phyloP scores from a whole-genome alignment of 495 filamentous ascomycete species.

The Aspergillus bertholletiae region DNA sequence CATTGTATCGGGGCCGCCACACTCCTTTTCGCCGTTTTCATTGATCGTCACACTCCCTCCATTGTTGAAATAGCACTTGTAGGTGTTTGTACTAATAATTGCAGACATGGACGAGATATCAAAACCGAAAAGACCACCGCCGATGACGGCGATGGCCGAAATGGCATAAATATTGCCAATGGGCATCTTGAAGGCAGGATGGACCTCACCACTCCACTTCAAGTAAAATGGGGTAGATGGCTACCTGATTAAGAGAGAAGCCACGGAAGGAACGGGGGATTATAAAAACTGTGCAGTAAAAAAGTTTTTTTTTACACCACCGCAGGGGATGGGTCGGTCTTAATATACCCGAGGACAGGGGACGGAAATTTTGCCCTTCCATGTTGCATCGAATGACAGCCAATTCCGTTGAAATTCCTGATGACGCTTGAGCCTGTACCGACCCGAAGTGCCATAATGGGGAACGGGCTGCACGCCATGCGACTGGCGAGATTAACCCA shows the following conservation, averaged over 20 bases:
- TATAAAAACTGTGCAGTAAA: conserved; percentile 5
- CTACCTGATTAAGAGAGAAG: background rate
- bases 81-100: conserved; percentile 56
- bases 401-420: conserved; percentile 2
- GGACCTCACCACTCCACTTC: background rate
- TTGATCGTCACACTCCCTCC: conserved; percentile 23
- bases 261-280: background rate
- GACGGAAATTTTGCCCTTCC: background rate
- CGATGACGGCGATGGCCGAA: conserved; percentile 70
- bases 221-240: background rate
- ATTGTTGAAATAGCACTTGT: conserved; percentile 66
- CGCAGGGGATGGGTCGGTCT: background rate
- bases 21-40: conserved; percentile 24
- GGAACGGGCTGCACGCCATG: background rate
- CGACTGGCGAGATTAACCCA: conserved; percentile 6
- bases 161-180: conserved; percentile 71
- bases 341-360: conserved; percentile 5
- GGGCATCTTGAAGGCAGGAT: conserved; percentile 10
- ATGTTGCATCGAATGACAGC: background rate
- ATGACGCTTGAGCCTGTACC: background rate
- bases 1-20: conserved; percentile 44
- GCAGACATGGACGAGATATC: conserved; percentile 82
- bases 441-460: conserved; percentile 3
- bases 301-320: background rate
- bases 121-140: conserved; percentile 79